Conservation (phyloP, 2,329 filamentous ascomycete species). For the Didymella pinodella region DNA sequence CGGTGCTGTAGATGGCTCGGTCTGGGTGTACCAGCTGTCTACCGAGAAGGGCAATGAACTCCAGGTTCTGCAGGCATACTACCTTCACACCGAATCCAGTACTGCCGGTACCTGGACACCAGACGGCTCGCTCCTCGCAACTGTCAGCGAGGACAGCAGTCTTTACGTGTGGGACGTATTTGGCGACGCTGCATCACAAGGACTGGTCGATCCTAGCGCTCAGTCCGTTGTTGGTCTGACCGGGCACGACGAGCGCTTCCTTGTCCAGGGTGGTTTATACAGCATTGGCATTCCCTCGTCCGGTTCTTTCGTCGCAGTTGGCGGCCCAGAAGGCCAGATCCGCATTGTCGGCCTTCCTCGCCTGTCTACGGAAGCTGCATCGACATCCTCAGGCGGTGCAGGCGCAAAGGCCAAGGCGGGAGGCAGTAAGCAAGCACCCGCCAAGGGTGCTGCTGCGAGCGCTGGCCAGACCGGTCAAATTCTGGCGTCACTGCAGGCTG, state of each 20-base stretch:
- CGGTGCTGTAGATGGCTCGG: conserved; percentile 87
- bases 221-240: conserved; percentile 80
- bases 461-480: conserved; percentile 72
- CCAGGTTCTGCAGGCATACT: conserved; percentile 88
- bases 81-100: conserved; percentile 84
- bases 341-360: conserved; percentile 85
- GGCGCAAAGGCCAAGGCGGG: conserved; percentile 60
- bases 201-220: conserved; percentile 62
- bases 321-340: conserved; percentile 86
- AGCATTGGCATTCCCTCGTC: conserved; percentile 83
- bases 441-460: conserved; percentile 46
- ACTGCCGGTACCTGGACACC: conserved; percentile 92
- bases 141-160: conserved; percentile 86
- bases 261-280: conserved; percentile 89
- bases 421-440: conserved; percentile 54
- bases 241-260: conserved; percentile 84
- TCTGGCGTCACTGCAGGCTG: conserved; percentile 81
- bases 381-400: conserved; percentile 49
- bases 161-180: conserved; percentile 95
- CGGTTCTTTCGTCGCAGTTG: conserved; percentile 81
- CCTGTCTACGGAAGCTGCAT: conserved; percentile 49
- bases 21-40: conserved; percentile 95
- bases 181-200: conserved; percentile 74
- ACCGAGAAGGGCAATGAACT: conserved; percentile 67
- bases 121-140: conserved; percentile 85